Percentiles rank a stretch among this genome's conserved stretches.
Conservation (phyloP, 1,139 yeast species). For the Lodderomyces elongisporus region DNA sequence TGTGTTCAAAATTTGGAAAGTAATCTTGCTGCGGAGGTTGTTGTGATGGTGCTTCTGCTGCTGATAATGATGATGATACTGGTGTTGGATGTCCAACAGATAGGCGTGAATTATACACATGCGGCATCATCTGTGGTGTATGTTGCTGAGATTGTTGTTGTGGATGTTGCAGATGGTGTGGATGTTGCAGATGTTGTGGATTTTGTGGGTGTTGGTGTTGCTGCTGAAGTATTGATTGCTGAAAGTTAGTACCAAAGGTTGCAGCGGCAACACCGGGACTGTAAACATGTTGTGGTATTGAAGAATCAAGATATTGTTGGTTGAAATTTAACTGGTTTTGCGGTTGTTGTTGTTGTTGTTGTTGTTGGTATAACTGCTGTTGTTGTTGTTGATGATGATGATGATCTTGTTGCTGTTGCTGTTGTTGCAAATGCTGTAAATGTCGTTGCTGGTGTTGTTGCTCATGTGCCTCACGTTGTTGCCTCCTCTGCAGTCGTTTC, state of each 20-base stretch:
- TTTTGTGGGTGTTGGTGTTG: neutral
- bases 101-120: too few relatives aligned
- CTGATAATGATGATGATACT: too few relatives aligned
- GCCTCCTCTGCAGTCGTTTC: slow-evolving; percentile 1
- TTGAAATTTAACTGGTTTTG: neutral
- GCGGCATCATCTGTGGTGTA: neutral
- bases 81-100: too few relatives aligned
- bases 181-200: neutral
- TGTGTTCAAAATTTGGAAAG: too few relatives aligned
- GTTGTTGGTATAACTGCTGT: neutral
- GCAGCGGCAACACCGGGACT: too few relatives aligned
- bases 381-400: neutral
- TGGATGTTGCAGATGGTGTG: neutral
- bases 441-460: slow-evolving; percentile 2
- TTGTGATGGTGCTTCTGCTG: too few relatives aligned
- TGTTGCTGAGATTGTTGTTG: neutral
- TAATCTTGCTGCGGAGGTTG: too few relatives aligned
- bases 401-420: neutral
- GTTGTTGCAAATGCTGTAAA: too few relatives aligned
- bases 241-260: too few relatives aligned
- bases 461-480: neutral
- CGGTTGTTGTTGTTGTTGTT: neutral
- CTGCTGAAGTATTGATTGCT: neutral
- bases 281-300: too few relatives aligned
- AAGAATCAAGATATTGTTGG: neutral